Percentiles rank a stretch among this genome's conserved stretches.
Conservation (phyloP, 352 stramenopile species). For the Halophytophthora polymorphica region DNA sequence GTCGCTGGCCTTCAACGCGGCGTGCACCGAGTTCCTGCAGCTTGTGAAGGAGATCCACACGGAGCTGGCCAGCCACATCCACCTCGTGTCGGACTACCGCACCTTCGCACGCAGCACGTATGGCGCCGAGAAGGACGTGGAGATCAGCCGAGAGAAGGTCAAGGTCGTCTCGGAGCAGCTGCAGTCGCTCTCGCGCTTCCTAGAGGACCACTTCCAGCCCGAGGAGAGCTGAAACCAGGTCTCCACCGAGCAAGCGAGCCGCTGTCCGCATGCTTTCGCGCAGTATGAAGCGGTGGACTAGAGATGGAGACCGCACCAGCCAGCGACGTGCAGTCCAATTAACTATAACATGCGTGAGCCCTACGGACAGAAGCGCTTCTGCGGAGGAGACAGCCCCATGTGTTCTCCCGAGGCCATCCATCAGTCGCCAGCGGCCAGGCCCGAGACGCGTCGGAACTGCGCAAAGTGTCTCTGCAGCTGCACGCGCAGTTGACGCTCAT, state of each 20-base stretch:
- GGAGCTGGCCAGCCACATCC: slow-evolving; percentile 78
- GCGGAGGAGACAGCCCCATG: too few species aligned
- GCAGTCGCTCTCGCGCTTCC: slow-evolving; percentile 67
- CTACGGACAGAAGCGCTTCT: background rate
- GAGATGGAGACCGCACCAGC: too few species aligned
- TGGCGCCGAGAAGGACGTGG: slow-evolving; percentile 77
- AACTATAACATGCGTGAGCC: too few species aligned
- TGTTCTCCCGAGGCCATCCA: background rate
- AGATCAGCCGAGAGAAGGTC: slow-evolving; percentile 75
- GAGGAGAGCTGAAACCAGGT: slow-evolving; percentile 44
- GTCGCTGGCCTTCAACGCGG: slow-evolving; percentile 68
- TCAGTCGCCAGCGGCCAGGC: background rate
- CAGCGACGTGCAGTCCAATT: too few species aligned
- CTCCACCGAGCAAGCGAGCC: background rate
- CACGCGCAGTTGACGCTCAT: slow-evolving; percentile 33
- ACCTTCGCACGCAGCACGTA: slow-evolving; percentile 82
- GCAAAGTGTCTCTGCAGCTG: slow-evolving; percentile 63
- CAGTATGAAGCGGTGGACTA: background rate
- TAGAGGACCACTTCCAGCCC: slow-evolving; percentile 69
- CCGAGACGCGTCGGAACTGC: slow-evolving; percentile 31
- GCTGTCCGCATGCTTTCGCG: background rate
- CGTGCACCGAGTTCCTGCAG: slow-evolving; percentile 83
- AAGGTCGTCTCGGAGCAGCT: slow-evolving; percentile 77
- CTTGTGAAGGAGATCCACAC: slow-evolving; percentile 84
- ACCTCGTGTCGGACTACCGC: slow-evolving; percentile 84